These are phyloP conservation scores for Psilocybe cyanescens DNA, from an alignment of 768 basidiomycete species.

Conservation along the genomic window DNA sequence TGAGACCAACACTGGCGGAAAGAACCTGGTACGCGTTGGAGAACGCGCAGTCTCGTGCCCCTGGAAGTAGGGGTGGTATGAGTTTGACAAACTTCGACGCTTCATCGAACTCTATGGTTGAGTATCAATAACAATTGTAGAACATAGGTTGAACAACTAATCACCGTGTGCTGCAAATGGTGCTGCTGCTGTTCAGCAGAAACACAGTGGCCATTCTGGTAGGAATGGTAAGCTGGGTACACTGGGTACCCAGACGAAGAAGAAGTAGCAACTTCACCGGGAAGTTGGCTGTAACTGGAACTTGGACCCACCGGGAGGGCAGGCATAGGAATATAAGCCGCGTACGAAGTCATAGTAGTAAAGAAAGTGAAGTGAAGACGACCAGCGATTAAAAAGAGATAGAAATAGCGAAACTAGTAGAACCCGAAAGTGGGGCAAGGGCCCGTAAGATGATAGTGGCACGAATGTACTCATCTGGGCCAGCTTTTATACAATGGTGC, in stretches of 20 bases:
- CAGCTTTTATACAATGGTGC: too few species aligned
- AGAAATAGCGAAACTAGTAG: neutral
- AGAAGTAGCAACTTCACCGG: neutral
- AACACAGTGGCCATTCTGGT: too few species aligned
- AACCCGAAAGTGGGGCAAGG: neutral
- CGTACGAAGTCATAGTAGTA: neutral
- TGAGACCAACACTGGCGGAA: neutral
- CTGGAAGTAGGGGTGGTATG: slow-evolving; percentile 4
- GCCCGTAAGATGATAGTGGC: neutral
- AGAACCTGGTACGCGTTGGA: slow-evolving; percentile 10
- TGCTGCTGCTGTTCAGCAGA: neutral
- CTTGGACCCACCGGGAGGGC: neutral
- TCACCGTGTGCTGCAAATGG: neutral
- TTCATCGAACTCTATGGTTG: neutral
- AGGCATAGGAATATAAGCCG: neutral
- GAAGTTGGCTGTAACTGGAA: neutral
- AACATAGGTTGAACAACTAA: neutral
- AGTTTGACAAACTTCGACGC: slow-evolving; percentile 1
- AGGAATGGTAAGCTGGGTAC: neutral
- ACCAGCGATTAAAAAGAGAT: neutral
- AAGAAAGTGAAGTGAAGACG: neutral
- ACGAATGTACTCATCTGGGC: too few species aligned
- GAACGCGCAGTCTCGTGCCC: slow-evolving; percentile 12
- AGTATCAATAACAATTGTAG: neutral
- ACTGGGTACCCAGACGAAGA: neutral